Evolutionary conservation across 139 green algal species (phyloP).

Genomic region (Asterochloris erici): DNA sequence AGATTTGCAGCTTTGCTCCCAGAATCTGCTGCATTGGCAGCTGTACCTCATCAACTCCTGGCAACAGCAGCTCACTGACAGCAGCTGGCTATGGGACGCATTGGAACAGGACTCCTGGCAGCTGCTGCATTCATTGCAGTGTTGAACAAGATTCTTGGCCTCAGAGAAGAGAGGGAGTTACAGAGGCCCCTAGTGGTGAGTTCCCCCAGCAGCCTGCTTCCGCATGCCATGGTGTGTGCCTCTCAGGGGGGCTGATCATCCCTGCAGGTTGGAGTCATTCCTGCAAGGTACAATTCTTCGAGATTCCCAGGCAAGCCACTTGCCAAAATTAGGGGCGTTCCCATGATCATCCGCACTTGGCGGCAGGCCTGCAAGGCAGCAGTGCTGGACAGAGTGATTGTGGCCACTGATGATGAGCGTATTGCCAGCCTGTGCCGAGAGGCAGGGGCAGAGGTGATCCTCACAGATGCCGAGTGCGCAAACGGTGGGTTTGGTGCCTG

Average conservation of each 20-base stretch:
- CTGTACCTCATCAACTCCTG: too few species aligned
- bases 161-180: background rate
- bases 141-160: background rate
- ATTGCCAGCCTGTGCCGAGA: slow-evolving; percentile 47
- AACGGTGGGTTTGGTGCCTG: slow-evolving; percentile 41
- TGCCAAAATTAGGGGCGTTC: slow-evolving; percentile 54
- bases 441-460: slow-evolving; percentile 60
- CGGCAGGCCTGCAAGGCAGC: slow-evolving; percentile 53
- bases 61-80: too few species aligned
- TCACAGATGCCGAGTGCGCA: slow-evolving; percentile 52
- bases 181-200: background rate
- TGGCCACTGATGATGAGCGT: slow-evolving; percentile 72
- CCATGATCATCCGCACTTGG: slow-evolving; percentile 70
- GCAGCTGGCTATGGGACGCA: too few species aligned
- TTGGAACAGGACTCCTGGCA: background rate
- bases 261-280: slow-evolving; percentile 53
- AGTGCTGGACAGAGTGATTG: slow-evolving; percentile 51
- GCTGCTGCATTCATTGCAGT: background rate
- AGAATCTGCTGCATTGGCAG: too few species aligned
- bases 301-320: slow-evolving; percentile 73
- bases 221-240: too few species aligned
- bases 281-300: slow-evolving; percentile 55
- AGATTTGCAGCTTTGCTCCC: too few species aligned
- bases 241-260: background rate
- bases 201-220: too few species aligned